Evolutionary conservation across 257 asterid species (phyloP).

Genomic region (Rauvolfia tetraphylla): DNA sequence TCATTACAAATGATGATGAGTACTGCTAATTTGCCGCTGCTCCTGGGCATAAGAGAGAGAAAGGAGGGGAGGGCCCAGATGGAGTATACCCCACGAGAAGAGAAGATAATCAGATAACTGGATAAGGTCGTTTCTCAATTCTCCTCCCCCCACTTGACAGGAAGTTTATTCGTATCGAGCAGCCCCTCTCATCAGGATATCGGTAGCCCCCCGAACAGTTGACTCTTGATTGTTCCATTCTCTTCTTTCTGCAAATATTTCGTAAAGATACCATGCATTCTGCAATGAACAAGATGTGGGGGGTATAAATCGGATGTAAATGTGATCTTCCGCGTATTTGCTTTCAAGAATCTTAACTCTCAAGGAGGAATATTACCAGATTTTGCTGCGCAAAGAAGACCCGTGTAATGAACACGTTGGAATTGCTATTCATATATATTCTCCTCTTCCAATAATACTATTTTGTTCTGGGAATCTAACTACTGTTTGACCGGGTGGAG

Average conservation of each 20-base stretch:
- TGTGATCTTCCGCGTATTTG: slow-evolving; percentile 9
- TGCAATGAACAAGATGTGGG: not conserved
- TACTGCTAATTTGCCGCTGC: not conserved
- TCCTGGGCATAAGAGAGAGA: not conserved
- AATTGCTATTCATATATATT: slow-evolving; percentile 4
- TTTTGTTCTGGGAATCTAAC: not conserved
- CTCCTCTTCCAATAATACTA: not conserved
- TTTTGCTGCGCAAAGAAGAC: not conserved
- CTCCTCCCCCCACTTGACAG: not conserved
- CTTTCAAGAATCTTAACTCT: slow-evolving; percentile 9
- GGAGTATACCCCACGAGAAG: slow-evolving; percentile 9
- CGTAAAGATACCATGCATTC: slow-evolving; percentile 11
- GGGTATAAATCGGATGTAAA: not conserved
- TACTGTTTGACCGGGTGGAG: not conserved
- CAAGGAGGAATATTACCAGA: slow-evolving; percentile 7
- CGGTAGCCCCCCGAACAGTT: slow-evolving; percentile 9
- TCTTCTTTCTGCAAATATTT: slow-evolving; percentile 1
- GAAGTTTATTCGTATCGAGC: not conserved
- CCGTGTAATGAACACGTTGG: slow-evolving; percentile 16
- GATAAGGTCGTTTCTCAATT: slow-evolving; percentile 25
- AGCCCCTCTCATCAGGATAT: not conserved
- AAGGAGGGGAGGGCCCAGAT: not conserved
- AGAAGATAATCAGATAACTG: slow-evolving; percentile 18
- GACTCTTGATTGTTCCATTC: slow-evolving; percentile 7
- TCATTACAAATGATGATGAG: not conserved